phyloP scores from a whole-genome alignment of 371 early-diverging fungal genomes.

The Mucor circinelloides region DNA sequence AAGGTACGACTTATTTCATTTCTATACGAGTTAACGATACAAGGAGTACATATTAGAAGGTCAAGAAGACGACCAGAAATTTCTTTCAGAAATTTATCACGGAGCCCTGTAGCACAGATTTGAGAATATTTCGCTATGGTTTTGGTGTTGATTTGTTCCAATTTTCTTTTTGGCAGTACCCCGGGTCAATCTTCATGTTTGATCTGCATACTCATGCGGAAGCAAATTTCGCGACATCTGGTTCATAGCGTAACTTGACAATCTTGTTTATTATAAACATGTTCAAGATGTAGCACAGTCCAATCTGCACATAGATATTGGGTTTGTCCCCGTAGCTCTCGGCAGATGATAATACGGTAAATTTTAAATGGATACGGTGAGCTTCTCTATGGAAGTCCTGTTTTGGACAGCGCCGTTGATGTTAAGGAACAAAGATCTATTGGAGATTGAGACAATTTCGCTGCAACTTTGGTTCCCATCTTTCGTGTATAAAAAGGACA shows the following conservation, averaged over 20 bases:
- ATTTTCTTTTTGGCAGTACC: neutral
- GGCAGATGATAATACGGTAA: neutral
- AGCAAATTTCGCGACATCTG: neutral
- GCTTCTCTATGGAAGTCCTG: neutral
- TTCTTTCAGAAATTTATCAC: neutral
- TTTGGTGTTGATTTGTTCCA: conserved; percentile 4
- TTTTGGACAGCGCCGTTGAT: neutral
- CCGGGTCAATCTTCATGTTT: neutral
- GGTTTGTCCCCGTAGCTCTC: neutral
- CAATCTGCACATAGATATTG: neutral
- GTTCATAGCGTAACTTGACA: neutral
- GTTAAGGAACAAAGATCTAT: neutral
- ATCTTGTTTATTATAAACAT: neutral
- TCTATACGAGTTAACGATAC: neutral
- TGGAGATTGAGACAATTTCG: conserved; percentile 20
- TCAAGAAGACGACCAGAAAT: neutral
- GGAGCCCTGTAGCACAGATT: neutral
- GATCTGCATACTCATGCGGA: neutral
- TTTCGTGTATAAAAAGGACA: neutral
- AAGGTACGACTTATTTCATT: neutral
- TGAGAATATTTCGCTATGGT: conserved; percentile 6
- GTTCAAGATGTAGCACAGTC: neutral
- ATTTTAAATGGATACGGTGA: neutral
- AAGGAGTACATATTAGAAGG: neutral
- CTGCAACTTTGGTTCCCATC: neutral